A percentile compares a stretch with the other conserved stretches of the same genome.
phyloP scores from a whole-genome alignment of 164 flowering plant genomes.

The Buxus sempervirens region DNA sequence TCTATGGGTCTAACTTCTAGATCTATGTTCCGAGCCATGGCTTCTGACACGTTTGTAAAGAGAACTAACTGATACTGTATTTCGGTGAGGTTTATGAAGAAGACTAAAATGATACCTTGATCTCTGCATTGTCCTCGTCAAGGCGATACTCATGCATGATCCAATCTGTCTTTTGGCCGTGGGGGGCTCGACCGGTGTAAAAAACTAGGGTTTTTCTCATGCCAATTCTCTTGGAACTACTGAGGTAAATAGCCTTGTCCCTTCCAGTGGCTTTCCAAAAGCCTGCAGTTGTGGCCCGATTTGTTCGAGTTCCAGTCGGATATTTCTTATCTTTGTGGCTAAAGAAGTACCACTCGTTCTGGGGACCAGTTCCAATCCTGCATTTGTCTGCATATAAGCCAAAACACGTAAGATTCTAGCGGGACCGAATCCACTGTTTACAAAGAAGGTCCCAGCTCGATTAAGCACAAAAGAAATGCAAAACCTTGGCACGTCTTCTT shows the following conservation, averaged over 20 bases:
- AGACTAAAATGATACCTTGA: conserved; percentile 37
- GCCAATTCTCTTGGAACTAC: conserved; percentile 44
- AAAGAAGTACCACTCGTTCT: conserved; percentile 89
- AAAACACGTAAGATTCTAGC: too few relatives aligned
- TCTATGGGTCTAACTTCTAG: too few relatives aligned
- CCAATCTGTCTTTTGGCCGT: conserved; percentile 61
- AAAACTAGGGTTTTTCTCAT: conserved; percentile 66
- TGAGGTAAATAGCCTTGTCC: conserved; percentile 70
- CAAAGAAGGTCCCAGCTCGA: too few relatives aligned
- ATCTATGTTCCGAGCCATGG: too few relatives aligned
- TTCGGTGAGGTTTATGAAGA: background rate
- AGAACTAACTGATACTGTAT: background rate
- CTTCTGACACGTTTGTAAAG: background rate
- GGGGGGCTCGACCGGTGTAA: conserved; percentile 62
- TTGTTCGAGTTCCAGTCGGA: conserved; percentile 81
- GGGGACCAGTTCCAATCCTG: conserved; percentile 54
- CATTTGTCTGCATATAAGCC: conserved; percentile 37
- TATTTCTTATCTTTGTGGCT: conserved; percentile 84
- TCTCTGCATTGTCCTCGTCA: conserved; percentile 40
- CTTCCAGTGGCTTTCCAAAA: conserved; percentile 95
- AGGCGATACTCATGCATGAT: conserved; percentile 72
- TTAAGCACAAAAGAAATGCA: too few relatives aligned
- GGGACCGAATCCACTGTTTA: too few relatives aligned
- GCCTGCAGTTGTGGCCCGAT: conserved; percentile 72
- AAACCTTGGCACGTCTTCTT: too few relatives aligned